Evolutionary conservation across 495 filamentous ascomycete species (phyloP), one percentile per base, ranked within the genome.

Genomic region (Echria macrotheca): DNA sequence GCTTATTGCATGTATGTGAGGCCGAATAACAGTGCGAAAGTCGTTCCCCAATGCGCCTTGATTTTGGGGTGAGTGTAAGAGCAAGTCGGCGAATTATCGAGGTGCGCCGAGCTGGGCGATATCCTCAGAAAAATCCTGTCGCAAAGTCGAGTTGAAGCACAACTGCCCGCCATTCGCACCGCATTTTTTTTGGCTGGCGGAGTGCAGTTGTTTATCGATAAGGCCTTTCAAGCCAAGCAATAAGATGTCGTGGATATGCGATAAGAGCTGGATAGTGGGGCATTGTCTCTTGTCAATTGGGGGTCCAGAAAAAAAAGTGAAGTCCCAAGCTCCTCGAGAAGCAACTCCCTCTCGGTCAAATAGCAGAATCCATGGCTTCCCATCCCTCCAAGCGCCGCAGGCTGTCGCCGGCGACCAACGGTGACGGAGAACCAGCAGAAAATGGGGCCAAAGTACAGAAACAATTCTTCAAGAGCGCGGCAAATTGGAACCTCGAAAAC

Each of bases 401-500:
- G 53, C 55, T 73, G n/a, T 67, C 69, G 24, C 68, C 70, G 6
- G 63, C 66, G 15, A 56, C 50, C 15, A 59, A 60, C 4, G 66
- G 65, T 10, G 47, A 58, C 21, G 43, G 33, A 0, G 49, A 56
- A 4, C 48, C 64, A 12, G 50, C 45, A 5, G 48, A 41, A 26
- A 57, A 51, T 18, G 59, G 54, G 11, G 21, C 55, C 23, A 70
- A 68, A 33, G 53, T 68, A 19, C 67, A 76, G 49, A 72, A 68
- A 50, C 53, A 64, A 12, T 75, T 72, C 52, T 66, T 72, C 59
- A 68, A 69, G 29, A 71, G 64, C 58, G 71, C 71, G 14, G 65
- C 65, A 26, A 70, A 66, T 55, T 96, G 93, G 93, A 78, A 95
- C 62, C 75, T 95, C 38, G 93, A 98, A 67, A 85, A 96, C 56